These are phyloP conservation scores for Primulina huaijiensis DNA, from an alignment of 257 asterid genomes.

Conservation along the genomic window DNA sequence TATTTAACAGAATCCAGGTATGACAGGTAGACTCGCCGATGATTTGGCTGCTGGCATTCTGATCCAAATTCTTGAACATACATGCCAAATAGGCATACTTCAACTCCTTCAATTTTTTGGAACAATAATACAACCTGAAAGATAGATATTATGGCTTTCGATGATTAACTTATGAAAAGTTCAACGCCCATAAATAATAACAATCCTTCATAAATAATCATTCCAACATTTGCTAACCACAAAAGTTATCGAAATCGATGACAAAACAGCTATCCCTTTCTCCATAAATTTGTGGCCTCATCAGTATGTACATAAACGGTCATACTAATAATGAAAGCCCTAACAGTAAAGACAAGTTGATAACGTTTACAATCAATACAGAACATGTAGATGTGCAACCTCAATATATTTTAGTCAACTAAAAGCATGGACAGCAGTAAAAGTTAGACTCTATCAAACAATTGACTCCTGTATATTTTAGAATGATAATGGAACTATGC, in stretches of 20 bases:
- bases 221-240: conserved; percentile 7
- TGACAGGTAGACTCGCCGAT: conserved; percentile 92
- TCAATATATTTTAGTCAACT: conserved; percentile 1
- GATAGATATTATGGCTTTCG: conserved; percentile 26
- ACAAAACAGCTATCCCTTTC: neutral
- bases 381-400: conserved; percentile 16
- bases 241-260: conserved; percentile 10
- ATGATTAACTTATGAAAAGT: conserved; percentile 8
- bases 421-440: conserved; percentile 4
- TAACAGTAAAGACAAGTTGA: conserved; percentile 9
- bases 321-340: conserved; percentile 5
- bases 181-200: neutral
- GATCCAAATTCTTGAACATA: conserved; percentile 99
- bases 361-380: neutral
- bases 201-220: neutral
- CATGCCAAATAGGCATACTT: conserved; percentile 98
- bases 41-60: conserved; percentile 91
- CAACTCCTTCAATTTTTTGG: conserved; percentile 97
- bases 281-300: neutral
- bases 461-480: conserved; percentile 5
- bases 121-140: conserved; percentile 82
- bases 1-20: conserved; percentile 98
- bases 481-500: neutral
- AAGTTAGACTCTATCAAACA: neutral
- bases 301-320: neutral